Evolutionary conservation across 257 asterid species (phyloP).

Genomic region (Eustoma russellianum): DNA sequence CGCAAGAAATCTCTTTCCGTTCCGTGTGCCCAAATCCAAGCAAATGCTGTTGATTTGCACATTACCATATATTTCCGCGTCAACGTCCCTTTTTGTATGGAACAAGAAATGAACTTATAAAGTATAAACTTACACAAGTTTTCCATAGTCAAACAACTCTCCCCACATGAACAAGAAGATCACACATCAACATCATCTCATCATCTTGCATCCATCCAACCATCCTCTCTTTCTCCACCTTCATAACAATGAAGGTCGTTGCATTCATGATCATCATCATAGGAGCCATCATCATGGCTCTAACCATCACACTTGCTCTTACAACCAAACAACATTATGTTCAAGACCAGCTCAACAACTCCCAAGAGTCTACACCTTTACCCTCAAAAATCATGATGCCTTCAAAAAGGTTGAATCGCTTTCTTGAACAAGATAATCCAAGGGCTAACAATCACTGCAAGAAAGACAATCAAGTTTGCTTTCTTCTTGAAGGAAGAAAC

Average conservation of each 20-base stretch:
- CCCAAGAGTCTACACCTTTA: background rate
- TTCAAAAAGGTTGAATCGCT: slow-evolving; percentile 29
- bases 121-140: background rate
- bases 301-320: slow-evolving; percentile 12
- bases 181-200: background rate
- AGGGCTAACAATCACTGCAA: slow-evolving; percentile 53
- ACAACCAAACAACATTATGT: background rate
- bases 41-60: too few relatives aligned
- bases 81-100: slow-evolving; percentile 3
- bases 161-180: background rate
- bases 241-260: slow-evolving; percentile 18
- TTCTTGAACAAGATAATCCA: slow-evolving; percentile 41
- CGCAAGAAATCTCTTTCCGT: too few relatives aligned
- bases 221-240: background rate
- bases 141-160: background rate
- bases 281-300: slow-evolving; percentile 13
- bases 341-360: background rate
- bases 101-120: background rate
- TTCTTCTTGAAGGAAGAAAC: slow-evolving; percentile 23
- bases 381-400: background rate
- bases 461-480: slow-evolving; percentile 38
- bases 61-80: background rate
- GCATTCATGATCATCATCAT: slow-evolving; percentile 6
- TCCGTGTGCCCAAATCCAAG: too few relatives aligned
- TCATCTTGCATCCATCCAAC: background rate